A percentile compares a stretch with the other conserved stretches of the same genome.
phyloP scores from a whole-genome alignment of 352 stramenopile species.

The Thalassiosira exigua region DNA sequence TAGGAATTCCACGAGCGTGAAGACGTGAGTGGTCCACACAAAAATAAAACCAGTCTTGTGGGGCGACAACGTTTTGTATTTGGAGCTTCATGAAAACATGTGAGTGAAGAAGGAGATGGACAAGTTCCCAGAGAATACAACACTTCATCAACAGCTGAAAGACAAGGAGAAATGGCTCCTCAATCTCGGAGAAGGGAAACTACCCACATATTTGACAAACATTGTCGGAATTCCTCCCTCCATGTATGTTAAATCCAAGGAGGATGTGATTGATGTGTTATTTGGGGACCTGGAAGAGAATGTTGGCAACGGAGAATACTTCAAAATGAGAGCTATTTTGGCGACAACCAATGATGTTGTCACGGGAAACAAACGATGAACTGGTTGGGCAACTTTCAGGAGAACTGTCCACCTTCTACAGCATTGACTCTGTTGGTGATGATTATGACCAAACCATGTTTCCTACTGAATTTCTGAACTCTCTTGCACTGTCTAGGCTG shows the following conservation, averaged over 20 bases:
- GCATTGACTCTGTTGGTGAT: constrained; percentile 20
- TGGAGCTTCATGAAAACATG: constrained; percentile 18
- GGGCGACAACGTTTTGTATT: constrained; percentile 6
- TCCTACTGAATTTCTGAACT: constrained; percentile 18
- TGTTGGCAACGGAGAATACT: constrained; percentile 5
- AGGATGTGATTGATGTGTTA: constrained; percentile 10
- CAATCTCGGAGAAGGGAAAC: constrained; percentile 4
- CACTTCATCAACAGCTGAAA: not conserved
- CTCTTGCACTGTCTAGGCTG: constrained; percentile 16
- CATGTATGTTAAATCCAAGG: constrained; percentile 5
- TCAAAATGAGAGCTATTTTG: constrained; percentile 13
- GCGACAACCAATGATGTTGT: constrained; percentile 26
- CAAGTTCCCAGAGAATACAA: not conserved
- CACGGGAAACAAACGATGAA: constrained; percentile 28
- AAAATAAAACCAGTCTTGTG: no score
- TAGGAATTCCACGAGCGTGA: no score
- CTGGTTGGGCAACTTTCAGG: constrained; percentile 12
- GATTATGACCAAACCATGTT: constrained; percentile 25
- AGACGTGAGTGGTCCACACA: no score
- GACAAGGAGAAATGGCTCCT: constrained; percentile 19
- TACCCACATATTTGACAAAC: constrained; percentile 10
- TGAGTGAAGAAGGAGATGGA: constrained; percentile 11
- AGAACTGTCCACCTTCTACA: constrained; percentile 3
- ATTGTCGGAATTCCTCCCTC: constrained; percentile 18
- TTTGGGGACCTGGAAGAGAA: constrained; percentile 19